Evolutionary conservation across 2,329 filamentous ascomycete species (phyloP).

Genomic region (Aspergillus unguis): DNA sequence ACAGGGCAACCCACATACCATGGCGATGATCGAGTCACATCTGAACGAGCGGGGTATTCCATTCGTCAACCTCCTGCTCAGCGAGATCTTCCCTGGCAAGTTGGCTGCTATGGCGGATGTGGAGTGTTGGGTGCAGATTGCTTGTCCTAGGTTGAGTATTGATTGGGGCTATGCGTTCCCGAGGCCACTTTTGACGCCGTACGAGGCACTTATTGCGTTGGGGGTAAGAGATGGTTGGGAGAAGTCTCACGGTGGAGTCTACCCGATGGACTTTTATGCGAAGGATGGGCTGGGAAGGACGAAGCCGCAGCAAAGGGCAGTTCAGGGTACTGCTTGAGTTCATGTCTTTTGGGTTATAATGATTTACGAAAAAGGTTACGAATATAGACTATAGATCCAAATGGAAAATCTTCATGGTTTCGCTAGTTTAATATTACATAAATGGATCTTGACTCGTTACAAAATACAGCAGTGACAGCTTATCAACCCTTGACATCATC

Average conservation of each 20-base stretch:
- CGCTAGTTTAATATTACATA: conserved; percentile 19
- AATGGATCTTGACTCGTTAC: conserved; percentile 20
- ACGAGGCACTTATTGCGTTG: conserved; percentile 89
- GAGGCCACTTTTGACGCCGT: conserved; percentile 82
- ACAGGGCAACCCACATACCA: conserved; percentile 92
- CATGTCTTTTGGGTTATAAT: not conserved
- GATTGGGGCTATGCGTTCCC: conserved; percentile 99
- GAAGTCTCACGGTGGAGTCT: conserved; percentile 60
- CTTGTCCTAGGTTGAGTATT: conserved; percentile 93
- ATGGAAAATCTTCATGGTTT: conserved; percentile 4
- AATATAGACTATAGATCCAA: not conserved
- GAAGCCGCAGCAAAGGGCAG: conserved; percentile 15
- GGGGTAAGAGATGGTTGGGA: conserved; percentile 75
- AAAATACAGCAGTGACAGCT: conserved; percentile 4
- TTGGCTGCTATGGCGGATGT: conserved; percentile 89
- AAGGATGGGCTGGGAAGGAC: conserved; percentile 86
- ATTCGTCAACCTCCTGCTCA: conserved; percentile 80
- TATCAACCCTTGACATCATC: conserved; percentile 35
- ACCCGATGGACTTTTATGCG: conserved; percentile 98
- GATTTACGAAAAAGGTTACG: not conserved
- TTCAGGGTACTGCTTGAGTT: conserved; percentile 6
- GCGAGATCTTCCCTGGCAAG: conserved; percentile 96
- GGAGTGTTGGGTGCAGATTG: conserved; percentile 97
- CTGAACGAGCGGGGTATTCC: conserved; percentile 70
- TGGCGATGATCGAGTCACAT: conserved; percentile 77